These are phyloP conservation scores for Cucurbita ficifolia DNA, from an alignment of 306 rosid species.

Conservation along the genomic window DNA sequence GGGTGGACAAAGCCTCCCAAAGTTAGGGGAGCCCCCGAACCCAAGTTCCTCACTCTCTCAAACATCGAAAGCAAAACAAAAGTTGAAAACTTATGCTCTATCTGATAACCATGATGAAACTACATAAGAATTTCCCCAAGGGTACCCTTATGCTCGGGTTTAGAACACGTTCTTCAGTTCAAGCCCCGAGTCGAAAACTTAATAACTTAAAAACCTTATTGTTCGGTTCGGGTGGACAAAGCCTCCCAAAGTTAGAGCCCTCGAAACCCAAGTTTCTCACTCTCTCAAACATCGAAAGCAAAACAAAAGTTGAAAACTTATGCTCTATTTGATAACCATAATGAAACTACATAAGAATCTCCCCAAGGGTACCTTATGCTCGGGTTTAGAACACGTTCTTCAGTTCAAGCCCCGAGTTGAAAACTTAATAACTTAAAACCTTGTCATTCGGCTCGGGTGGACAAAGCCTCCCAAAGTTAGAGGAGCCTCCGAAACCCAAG, in stretches of 20 bases:
- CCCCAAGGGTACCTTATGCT: not conserved
- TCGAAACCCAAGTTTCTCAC: not conserved
- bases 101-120: too few relatives aligned
- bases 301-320: not conserved
- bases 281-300: not conserved
- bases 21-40: not conserved
- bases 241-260: not conserved
- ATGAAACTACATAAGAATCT: not conserved
- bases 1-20: not conserved
- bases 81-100: not conserved
- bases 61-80: not conserved
- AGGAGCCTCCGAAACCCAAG: not conserved
- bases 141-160: too few relatives aligned
- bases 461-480: not conserved
- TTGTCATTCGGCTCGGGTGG: not conserved
- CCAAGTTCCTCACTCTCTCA: not conserved
- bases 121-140: too few relatives aligned
- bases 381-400: not conserved
- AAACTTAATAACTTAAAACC: not conserved
- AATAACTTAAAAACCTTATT: not conserved
- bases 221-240: not conserved
- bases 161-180: too few relatives aligned
- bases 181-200: not conserved
- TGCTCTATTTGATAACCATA: too few relatives aligned
- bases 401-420: not conserved